A percentile compares a stretch with the other conserved stretches of the same genome.
phyloP scores from a whole-genome alignment of 495 filamentous ascomycete genomes.

The Hypoxylon fragiforme region DNA sequence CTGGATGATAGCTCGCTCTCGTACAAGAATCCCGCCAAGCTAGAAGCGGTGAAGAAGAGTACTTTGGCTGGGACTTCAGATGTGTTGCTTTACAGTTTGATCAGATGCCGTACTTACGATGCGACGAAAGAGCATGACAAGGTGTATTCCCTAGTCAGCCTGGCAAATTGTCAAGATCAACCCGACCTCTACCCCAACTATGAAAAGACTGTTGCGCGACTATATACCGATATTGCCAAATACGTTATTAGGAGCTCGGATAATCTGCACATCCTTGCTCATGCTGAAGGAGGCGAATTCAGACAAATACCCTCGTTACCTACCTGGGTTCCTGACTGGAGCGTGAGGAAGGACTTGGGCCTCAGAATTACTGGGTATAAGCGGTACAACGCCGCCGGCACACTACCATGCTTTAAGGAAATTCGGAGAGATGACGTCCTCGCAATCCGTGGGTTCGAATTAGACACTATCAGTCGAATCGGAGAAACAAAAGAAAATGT shows the following conservation, averaged over 20 bases:
- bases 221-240: slow-evolving; percentile 17
- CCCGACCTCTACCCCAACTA: slow-evolving; percentile 9
- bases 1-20: slow-evolving; percentile 1
- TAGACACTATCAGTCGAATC: slow-evolving; percentile 22
- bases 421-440: background rate
- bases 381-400: slow-evolving; percentile 19
- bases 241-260: slow-evolving; percentile 11
- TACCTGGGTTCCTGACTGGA: slow-evolving; percentile 29
- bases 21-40: slow-evolving; percentile 26
- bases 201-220: slow-evolving; percentile 1
- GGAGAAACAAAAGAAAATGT: slow-evolving; percentile 24
- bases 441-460: slow-evolving; percentile 12
- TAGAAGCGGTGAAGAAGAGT: slow-evolving; percentile 17
- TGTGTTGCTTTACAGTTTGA: slow-evolving; percentile 17
- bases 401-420: slow-evolving; percentile 12
- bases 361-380: slow-evolving; percentile 26
- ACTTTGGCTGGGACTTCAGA: background rate
- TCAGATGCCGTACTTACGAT: slow-evolving; percentile 29
- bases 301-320: background rate
- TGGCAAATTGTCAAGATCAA: background rate
- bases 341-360: slow-evolving; percentile 23
- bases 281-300: slow-evolving; percentile 22
- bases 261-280: slow-evolving; percentile 22
- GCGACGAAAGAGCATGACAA: slow-evolving; percentile 18
- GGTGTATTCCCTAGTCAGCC: slow-evolving; percentile 24